Base-by-base conservation (phyloP, 805 yeast genomes). In the Candida anglica region DNA sequence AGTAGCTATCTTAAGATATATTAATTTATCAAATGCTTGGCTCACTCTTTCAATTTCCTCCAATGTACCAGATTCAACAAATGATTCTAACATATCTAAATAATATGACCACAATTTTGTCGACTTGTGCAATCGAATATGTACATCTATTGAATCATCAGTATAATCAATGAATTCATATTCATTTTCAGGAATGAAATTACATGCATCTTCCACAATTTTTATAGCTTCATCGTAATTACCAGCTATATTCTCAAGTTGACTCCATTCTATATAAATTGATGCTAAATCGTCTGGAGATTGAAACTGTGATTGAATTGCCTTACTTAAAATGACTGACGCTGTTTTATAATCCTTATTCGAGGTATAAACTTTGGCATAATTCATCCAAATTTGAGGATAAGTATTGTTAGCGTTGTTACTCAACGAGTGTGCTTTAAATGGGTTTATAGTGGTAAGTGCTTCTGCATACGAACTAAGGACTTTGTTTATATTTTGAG, bases 201-300 rank as follows among this genome's bases (percentile, higher is more conserved):
- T 27, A 19, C 69, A 41, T 0, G 69, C 58, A 15, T 44, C 44
- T 38, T 63, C 61, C 1, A 70, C 39, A 4, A 69, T 52, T 0
- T 45, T 37, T 3, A 68, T 31, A 0, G 76, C 62, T 14, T 53
- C 56, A 1, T 68, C 73, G 15, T 76, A 53, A 33, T 77, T 67
- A 15, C 66, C 74, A 13, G 61, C 56, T 16, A 71, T 60, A 19
- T 84, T 47, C 39, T 81, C 82, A 56, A 76, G 59, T 37, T 83
- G 83, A 5, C 82, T 67, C 96, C 96, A 89, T 13, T 69, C 71
- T n/a, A 75, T 60, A 73, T 87, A 85, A 5, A 89, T 54, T 3
- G 71, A 71, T 2, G 80, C 84, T 15, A 87, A 57, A 39, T 87
- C 96, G 15, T 75, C 73, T 0, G 77, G 58, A 11, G 69, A 58